Percentiles rank a stretch among this genome's conserved stretches.
Evolutionary conservation across 768 basidiomycete species (phyloP).

Genomic region (Lyophyllum atratum): DNA sequence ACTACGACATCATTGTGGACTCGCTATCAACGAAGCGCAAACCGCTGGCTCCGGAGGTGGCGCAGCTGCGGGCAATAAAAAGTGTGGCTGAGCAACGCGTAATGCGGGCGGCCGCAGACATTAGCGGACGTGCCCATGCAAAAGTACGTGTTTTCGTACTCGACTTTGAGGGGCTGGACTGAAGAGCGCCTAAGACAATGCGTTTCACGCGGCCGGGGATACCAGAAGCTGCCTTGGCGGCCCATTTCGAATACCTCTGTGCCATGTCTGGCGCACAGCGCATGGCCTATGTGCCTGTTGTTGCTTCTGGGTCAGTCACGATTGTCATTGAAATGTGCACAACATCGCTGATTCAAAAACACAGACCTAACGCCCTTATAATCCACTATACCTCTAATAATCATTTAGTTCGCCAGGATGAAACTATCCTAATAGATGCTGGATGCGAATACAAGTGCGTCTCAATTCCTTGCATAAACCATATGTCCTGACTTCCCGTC

Average conservation of each 20-base stretch:
- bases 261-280: constrained; percentile 78
- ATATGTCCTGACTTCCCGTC: constrained; percentile 2
- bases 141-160: constrained; percentile 50
- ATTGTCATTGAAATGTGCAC: neutral
- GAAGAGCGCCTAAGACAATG: constrained; percentile 66
- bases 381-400: constrained; percentile 97
- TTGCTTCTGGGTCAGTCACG: constrained; percentile 80
- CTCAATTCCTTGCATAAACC: neutral
- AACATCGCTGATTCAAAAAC: neutral
- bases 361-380: constrained; percentile 81
- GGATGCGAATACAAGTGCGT: constrained; percentile 89
- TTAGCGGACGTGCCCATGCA: constrained; percentile 84
- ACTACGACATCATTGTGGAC: constrained; percentile 59
- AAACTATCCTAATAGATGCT: constrained; percentile 86
- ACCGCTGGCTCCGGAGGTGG: constrained; percentile 69
- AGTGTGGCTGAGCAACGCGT: constrained; percentile 72
- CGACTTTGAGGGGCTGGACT: neutral
- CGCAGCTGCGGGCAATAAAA: constrained; percentile 76
- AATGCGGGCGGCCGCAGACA: constrained; percentile 85
- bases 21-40: constrained; percentile 46
- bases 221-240: constrained; percentile 47
- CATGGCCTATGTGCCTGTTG: constrained; percentile 96
- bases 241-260: constrained; percentile 92
- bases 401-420: constrained; percentile 66
- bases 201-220: constrained; percentile 55